phyloP scores from a whole-genome alignment of 495 filamentous ascomycete genomes.

The Hypoxylon fragiforme region DNA sequence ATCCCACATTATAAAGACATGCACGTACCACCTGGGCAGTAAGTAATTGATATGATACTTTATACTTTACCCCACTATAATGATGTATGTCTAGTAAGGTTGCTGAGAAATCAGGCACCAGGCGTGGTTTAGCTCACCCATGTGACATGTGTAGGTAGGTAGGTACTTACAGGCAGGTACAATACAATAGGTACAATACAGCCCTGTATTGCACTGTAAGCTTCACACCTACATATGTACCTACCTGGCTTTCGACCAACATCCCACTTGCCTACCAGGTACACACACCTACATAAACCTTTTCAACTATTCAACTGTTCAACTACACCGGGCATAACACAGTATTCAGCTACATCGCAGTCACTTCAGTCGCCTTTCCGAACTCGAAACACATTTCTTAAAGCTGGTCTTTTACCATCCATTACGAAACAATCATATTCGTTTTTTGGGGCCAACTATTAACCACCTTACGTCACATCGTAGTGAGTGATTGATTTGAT shows the following conservation, averaged over 20 bases:
- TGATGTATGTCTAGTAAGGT: not conserved
- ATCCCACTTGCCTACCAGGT: no score
- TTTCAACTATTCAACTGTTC: no score
- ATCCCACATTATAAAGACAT: not conserved
- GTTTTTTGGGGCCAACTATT: conserved; percentile 13
- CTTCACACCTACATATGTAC: no score
- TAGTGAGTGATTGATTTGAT: conserved; percentile 20
- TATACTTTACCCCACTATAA: not conserved
- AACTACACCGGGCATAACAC: no score
- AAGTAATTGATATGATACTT: not conserved
- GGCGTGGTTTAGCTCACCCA: no score
- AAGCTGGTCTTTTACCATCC: conserved; percentile 26
- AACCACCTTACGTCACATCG: conserved; percentile 27
- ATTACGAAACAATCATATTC: not conserved
- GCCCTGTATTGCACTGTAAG: no score
- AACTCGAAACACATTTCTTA: conserved; percentile 11
- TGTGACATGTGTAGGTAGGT: no score
- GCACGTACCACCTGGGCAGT: not conserved
- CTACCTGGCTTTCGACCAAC: no score
- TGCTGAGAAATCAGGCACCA: not conserved
- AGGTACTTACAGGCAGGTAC: not conserved
- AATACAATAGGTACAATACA: no score
- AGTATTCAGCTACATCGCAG: no score
- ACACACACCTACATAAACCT: no score
- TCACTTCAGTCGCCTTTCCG: no score